Evolutionary conservation across 2,329 filamentous ascomycete species (phyloP).

Genomic region (Pseudogymnoascus pannorum): DNA sequence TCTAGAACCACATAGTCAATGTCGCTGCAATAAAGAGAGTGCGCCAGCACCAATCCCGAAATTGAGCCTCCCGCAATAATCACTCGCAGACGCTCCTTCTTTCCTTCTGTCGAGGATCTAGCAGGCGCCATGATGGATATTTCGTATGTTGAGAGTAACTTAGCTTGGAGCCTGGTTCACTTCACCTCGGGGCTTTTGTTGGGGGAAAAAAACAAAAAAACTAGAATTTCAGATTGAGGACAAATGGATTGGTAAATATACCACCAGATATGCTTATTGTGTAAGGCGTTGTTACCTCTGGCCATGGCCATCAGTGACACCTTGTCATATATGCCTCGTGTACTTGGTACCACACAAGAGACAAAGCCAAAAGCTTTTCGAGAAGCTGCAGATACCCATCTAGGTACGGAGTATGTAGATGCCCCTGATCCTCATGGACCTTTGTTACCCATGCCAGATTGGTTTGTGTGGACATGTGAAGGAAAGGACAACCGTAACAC

Average conservation of each 20-base stretch:
- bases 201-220: background rate
- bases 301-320: background rate
- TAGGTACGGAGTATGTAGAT: too few species aligned
- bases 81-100: slow-evolving; percentile 22
- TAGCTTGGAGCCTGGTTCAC: background rate
- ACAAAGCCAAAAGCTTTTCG: background rate
- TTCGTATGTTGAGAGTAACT: background rate
- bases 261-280: background rate
- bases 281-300: too few species aligned
- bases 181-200: background rate
- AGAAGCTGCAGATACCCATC: background rate
- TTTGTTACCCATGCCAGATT: too few species aligned
- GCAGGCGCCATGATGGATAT: background rate
- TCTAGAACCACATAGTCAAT: slow-evolving; percentile 46
- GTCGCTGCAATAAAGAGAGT: slow-evolving; percentile 36
- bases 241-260: background rate
- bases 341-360: background rate
- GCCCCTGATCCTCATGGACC: too few species aligned
- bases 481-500: too few species aligned
- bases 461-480: too few species aligned
- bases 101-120: background rate
- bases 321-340: slow-evolving; percentile 2
- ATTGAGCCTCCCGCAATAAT: slow-evolving; percentile 44
- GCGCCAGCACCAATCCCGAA: slow-evolving; percentile 40
- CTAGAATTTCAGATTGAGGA: background rate